A percentile compares a stretch with the other conserved stretches of the same genome.
These are phyloP conservation scores for Fistulifera pelliculosa DNA, from an alignment of 108 stramenopile species.

Conservation along the genomic window DNA sequence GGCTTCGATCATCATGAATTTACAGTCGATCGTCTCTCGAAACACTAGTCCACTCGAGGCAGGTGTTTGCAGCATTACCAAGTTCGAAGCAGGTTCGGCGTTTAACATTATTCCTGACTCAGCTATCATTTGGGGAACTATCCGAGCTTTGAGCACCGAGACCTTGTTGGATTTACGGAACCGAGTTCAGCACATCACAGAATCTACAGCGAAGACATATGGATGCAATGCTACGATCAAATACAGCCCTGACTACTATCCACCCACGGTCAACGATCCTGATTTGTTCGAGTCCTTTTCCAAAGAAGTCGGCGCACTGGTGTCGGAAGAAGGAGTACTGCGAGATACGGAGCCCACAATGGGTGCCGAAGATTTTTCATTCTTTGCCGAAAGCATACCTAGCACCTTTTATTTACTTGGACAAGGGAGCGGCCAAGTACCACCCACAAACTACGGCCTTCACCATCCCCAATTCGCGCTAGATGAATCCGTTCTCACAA, in stretches of 20 bases:
- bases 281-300: slow-evolving; percentile 52
- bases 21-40: slow-evolving; percentile 79
- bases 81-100: slow-evolving; percentile 62
- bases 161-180: slow-evolving; percentile 37
- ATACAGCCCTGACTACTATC: slow-evolving; percentile 74
- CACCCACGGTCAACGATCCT: slow-evolving; percentile 80
- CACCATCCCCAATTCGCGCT: slow-evolving; percentile 83
- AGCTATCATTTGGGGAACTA: slow-evolving; percentile 67
- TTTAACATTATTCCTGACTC: slow-evolving; percentile 74
- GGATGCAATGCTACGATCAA: slow-evolving; percentile 62
- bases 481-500: slow-evolving; percentile 65
- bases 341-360: slow-evolving; percentile 71
- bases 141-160: slow-evolving; percentile 76
- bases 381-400: slow-evolving; percentile 67
- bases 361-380: slow-evolving; percentile 91
- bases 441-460: slow-evolving; percentile 60
- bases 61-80: slow-evolving; percentile 64
- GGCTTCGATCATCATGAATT: slow-evolving; percentile 67
- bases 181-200: slow-evolving; percentile 49
- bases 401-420: slow-evolving; percentile 74
- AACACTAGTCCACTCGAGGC: slow-evolving; percentile 61
- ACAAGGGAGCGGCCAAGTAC: slow-evolving; percentile 49
- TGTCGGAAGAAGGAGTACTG: slow-evolving; percentile 32
- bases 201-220: slow-evolving; percentile 50
- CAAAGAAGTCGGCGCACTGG: slow-evolving; percentile 53